Conservation (phyloP, 306 rosid genomes). For the Acacia melanoxylon region DNA sequence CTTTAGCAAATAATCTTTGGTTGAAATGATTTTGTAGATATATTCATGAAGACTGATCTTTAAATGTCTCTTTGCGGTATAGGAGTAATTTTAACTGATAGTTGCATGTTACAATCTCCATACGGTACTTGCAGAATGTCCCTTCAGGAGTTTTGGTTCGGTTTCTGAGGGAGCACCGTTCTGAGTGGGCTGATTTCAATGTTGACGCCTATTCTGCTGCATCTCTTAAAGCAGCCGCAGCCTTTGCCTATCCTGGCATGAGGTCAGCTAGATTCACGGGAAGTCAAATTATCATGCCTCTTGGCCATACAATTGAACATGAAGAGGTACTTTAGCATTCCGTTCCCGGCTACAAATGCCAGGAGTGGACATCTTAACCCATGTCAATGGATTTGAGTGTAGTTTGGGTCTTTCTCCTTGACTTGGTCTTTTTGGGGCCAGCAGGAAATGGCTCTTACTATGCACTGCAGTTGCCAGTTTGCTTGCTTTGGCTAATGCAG, state of each 20-base stretch:
- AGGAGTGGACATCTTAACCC: background rate
- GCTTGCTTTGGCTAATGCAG: background rate
- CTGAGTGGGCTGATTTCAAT: conserved; percentile 99
- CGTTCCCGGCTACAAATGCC: background rate
- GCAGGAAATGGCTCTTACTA: background rate
- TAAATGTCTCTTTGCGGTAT: background rate
- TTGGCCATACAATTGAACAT: conserved; percentile 92
- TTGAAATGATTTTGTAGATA: background rate
- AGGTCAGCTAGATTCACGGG: conserved; percentile 95
- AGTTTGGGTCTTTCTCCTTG: background rate
- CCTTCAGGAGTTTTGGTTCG: conserved; percentile 94
- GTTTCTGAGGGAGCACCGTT: conserved; percentile 93
- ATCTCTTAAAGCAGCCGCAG: conserved; percentile 65
- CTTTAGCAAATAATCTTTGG: background rate
- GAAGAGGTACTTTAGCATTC: conserved; percentile 67
- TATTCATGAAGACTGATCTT: background rate
- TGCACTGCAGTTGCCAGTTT: conserved; percentile 17
- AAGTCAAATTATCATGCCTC: conserved; percentile 96
- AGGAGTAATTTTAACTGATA: background rate
- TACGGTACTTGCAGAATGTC: conserved; percentile 63
- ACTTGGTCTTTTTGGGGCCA: background rate
- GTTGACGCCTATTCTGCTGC: conserved; percentile 90
- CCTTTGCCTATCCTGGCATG: conserved; percentile 85
- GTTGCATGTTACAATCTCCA: background rate
- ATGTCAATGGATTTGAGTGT: background rate